Evolutionary conservation across 202 grass and related monocot species (phyloP), one percentile per base, ranked within the genome.

Genomic region (Bolboschoenoplectus hybrid): DNA sequence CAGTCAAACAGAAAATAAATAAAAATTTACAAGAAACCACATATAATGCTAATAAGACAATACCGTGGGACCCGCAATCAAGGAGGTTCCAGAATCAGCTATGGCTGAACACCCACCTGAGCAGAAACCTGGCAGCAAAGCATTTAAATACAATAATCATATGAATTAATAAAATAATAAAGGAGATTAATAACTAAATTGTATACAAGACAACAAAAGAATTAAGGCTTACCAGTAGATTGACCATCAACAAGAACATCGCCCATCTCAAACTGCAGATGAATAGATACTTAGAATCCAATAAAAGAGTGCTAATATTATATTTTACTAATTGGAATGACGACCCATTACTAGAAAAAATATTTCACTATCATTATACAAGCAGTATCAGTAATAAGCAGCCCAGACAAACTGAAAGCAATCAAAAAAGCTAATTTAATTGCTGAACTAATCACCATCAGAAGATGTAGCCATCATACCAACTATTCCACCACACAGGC

Each of bases 231-330:
- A 98, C 96, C 93, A 74, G 91, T 98, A 58, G 91, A 91, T 82
- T 81, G 84, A 17, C 87, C 93, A 51, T 74, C 93, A 92, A 98
- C 81, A 86, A 95, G 90, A 53, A 96, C 92, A 81, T 98, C 93
- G 55, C 93, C 91, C 91, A 98, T 98, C 64, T 98, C 93, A 92
- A 98, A 98, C 96, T 94, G 85, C 83, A 86, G 36, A 43, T 51
- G 17, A 85, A n/a, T 61, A 83, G 74, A 58, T 5, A 80, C 4
- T 80, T 41, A 61, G 49, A 56, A 79, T 46, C 52, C 65, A 34
- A 45, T 82, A 52, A 32, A 85, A 8, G 26, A 55, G 49, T 43
- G 12, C 7, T n/a, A 19, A 0, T 79, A 10, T 60, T 43, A 19
- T 61, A 4, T 80, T 61, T 12, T 40, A 41, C 26, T 63, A 34